A percentile compares a stretch with the other conserved stretches of the same genome.
Evolutionary conservation across 805 yeast species (phyloP).

Genomic region (Phaffomyces opuntiae): DNA sequence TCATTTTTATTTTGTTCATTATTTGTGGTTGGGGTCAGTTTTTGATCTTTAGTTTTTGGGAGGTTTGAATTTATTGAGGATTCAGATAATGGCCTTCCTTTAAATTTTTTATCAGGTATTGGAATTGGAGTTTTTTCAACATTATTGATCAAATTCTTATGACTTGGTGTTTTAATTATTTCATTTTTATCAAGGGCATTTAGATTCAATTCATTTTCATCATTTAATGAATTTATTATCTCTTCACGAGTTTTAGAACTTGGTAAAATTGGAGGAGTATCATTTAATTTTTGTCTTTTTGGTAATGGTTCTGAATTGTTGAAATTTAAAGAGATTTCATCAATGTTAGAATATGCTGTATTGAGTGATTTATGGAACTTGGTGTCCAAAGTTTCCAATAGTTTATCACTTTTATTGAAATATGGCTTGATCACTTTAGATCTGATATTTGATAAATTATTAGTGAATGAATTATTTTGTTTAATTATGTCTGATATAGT

Average conservation of each 20-base stretch:
- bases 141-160: no score
- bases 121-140: constrained; percentile 4
- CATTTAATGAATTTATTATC: constrained; percentile 2
- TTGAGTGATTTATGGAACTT: constrained; percentile 3
- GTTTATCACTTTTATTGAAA: constrained; percentile 6
- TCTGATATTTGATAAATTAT: constrained; percentile 8
- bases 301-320: constrained; percentile 13
- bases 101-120: constrained; percentile 6
- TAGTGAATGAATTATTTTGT: constrained; percentile 8
- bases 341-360: constrained; percentile 1
- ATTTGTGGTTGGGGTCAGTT: background rate
- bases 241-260: constrained; percentile 11
- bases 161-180: background rate
- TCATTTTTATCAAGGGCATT: background rate
- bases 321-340: background rate
- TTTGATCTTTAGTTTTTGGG: background rate
- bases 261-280: constrained; percentile 7
- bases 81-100: constrained; percentile 5
- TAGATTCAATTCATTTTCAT: background rate
- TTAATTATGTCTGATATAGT: constrained; percentile 11
- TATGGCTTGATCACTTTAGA: constrained; percentile 15
- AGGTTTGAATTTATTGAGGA: constrained; percentile 1
- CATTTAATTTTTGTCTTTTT: constrained; percentile 16
- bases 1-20: background rate
- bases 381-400: constrained; percentile 3